phyloP scores from a whole-genome alignment of 2,329 filamentous ascomycete genomes.

The Cladosporium sp. region DNA sequence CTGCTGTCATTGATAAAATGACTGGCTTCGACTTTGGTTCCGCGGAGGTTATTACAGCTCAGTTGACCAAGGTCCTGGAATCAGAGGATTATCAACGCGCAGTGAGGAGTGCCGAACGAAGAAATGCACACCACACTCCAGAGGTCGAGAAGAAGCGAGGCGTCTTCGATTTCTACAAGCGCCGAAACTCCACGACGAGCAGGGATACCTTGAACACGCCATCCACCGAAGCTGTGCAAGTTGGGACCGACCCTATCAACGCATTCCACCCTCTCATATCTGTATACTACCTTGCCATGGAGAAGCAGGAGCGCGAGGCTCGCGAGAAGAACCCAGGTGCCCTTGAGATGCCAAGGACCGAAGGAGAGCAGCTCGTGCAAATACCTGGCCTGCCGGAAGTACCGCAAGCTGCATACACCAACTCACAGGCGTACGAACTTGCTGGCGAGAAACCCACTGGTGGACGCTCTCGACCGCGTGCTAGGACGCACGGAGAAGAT shows the following conservation, averaged over 20 bases:
- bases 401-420: constrained; percentile 87
- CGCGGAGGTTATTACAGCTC: constrained; percentile 76
- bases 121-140: constrained; percentile 60
- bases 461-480: constrained; percentile 78
- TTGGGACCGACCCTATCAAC: constrained; percentile 85
- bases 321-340: constrained; percentile 62
- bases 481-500: constrained; percentile 92
- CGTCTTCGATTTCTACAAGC: constrained; percentile 97
- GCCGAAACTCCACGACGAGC: constrained; percentile 85
- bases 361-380: constrained; percentile 59
- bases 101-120: constrained; percentile 69
- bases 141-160: constrained; percentile 82
- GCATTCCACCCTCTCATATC: constrained; percentile 91
- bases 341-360: constrained; percentile 57
- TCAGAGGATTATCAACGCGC: constrained; percentile 93
- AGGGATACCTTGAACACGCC: constrained; percentile 80
- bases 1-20: constrained; percentile 86
- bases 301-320: constrained; percentile 83
- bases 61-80: constrained; percentile 83
- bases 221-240: constrained; percentile 81
- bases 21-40: constrained; percentile 96
- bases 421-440: constrained; percentile 81
- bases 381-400: constrained; percentile 72
- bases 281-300: constrained; percentile 92
- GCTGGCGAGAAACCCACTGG: constrained; percentile 85